Base-by-base conservation (phyloP, 73 alveolate species). In the Loxodes magnus region DNA sequence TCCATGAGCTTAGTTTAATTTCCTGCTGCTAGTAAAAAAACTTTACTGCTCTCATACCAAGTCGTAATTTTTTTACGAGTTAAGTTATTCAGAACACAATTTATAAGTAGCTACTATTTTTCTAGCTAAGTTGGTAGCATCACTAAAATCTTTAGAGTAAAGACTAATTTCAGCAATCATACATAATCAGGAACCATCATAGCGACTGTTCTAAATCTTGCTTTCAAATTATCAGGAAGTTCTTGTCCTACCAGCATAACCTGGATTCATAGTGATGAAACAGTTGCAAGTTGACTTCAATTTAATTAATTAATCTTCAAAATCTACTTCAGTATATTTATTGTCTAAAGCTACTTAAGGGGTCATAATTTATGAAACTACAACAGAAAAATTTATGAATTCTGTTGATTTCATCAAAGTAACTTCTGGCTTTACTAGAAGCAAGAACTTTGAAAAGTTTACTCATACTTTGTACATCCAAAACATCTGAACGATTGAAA, bases 371-470 rank as follows among this genome's bases (percentile, higher is more conserved):
- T 82, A 92, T 64, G 76, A 92, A 20, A 92, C 94, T 24, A 82
- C 79, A 38, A 82, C 94, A 23, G 89, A 70, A 37, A 82, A 61
- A 67, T 61, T 79, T 89, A 61, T 91, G 96, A 39, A 94, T 93
- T 56, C 99, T 81, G 72, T 95, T 95, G 86, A 95, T 93, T 92
- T 95, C 99, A 85, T 95, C 99, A 58, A 95, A 93, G 67, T 99
- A 95, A 17, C 90, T 75, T 99, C 99, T 93, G 5, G 98, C 99
- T 20, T 99, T 99, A 44, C 96, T 80, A 43, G 92, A 83, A 19
- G 97, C 99, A 56, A 91, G 85, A 29, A 98, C 99, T 65, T 95
- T 95, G 82, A 95, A 95, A 90, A 95, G 90, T 74, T 93, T 93
- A 28, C 97, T 99, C 95, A 95, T 95, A 58, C 92, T 86, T 33